Conservation (phyloP, 2,329 filamentous ascomycete species). For the Monilinia aucupariae region DNA sequence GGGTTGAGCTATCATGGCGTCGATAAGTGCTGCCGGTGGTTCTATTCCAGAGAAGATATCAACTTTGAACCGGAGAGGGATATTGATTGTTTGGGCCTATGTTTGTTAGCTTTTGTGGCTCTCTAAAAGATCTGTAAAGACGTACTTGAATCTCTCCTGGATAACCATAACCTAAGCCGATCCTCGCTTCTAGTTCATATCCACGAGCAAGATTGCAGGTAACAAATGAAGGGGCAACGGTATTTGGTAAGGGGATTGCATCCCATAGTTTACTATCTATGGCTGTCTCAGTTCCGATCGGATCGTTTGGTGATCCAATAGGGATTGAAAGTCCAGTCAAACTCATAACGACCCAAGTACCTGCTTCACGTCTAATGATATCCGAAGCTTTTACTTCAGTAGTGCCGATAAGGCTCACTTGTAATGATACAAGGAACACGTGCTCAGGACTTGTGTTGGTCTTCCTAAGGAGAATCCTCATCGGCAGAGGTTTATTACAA, state of each 20-base stretch:
- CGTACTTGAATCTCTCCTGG: constrained; percentile 40
- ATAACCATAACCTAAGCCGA: constrained; percentile 71
- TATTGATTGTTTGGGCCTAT: constrained; percentile 66
- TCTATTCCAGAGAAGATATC: constrained; percentile 83
- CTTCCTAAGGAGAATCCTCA: constrained; percentile 75
- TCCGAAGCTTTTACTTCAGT: constrained; percentile 78
- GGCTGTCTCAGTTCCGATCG: constrained; percentile 61
- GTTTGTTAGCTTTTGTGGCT: constrained; percentile 18
- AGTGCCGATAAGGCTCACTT: constrained; percentile 74
- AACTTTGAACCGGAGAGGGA: constrained; percentile 74
- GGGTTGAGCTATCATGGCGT: constrained; percentile 47
- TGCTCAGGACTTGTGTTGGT: constrained; percentile 62
- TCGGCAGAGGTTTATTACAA: constrained; percentile 77
- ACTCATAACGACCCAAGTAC: constrained; percentile 70
- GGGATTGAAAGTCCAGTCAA: constrained; percentile 66
- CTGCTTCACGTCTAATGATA: constrained; percentile 62
- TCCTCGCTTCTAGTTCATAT: constrained; percentile 78
- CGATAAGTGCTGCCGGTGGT: constrained; percentile 70
- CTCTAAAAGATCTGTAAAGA: background rate
- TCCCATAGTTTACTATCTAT: constrained; percentile 71
- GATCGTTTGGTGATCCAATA: constrained; percentile 54
- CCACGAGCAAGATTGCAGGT: constrained; percentile 80
- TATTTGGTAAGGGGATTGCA: constrained; percentile 67
- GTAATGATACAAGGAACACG: constrained; percentile 70
- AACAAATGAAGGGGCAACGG: constrained; percentile 77